Base-by-base conservation (phyloP, 306 rosid species). In the Mimosa bimucronata region DNA sequence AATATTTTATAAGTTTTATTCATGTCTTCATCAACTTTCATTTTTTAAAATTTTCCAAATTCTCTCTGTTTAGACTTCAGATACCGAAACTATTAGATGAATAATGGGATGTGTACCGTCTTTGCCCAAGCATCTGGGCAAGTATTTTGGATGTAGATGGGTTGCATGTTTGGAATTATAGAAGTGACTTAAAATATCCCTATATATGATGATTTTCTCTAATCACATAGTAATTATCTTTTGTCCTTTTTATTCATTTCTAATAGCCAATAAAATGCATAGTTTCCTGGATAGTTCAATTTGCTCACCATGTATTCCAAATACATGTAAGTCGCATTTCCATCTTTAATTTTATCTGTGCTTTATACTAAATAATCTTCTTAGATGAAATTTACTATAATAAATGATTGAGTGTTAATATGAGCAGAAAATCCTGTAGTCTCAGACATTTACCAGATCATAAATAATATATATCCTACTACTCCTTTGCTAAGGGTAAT, bases 21-120 rank as follows among this genome's bases (percentile, higher is more conserved):
- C n/a, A 25, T 60, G 19, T 60, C 66, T 10, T 58, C 66, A 58
- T 60, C 66, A 26, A 7, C 34, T 60, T 60, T 28, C 66, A 60
- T 60, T 60, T 58, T 25, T 58, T 58, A 9, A 0, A 34, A 34
- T 25, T 25, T 10, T 9, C 65, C 2, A 23, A 58, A 58, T 11
- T 58, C 31, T 41, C 50, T 29, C 66, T 12, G 66, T 26, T 26
- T 60, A 25, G 34, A 60, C 37, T 41, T 25, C 14, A 2, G 41
- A 66, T 66, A 11, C 52, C 44, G 25, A 5, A 71, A 77, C 6
- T 76, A 25, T 23, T 77, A 45, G 57, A 46, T 31, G 40, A 50
- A 28, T 19, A n/a, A 66, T 67, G 8, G 37, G 18, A 38, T n/a
- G 52, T 21, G 48, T 16, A 42, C 25, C 55, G 11, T 69, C 29